Conservation (phyloP, 441 rosid genomes). For the Adansonia grandidieri region DNA sequence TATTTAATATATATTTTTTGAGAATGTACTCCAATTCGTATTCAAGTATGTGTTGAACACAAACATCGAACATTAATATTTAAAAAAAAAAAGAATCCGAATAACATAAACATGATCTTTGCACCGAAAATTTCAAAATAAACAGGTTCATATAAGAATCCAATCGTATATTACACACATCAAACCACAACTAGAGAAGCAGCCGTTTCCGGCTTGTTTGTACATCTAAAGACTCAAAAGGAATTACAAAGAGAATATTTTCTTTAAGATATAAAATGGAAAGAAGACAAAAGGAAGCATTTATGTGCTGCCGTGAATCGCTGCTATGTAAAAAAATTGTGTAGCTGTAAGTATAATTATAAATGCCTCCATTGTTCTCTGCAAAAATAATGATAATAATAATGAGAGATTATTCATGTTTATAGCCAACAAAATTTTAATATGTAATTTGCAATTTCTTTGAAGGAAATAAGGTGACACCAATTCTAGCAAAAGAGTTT, state of each 20-base stretch:
- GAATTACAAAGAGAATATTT: background rate
- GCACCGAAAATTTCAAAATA: too few relatives aligned
- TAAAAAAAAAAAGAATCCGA: too few relatives aligned
- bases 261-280: too few relatives aligned
- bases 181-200: constrained; percentile 18
- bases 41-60: too few relatives aligned
- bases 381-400: constrained; percentile 28
- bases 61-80: too few relatives aligned
- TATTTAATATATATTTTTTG: too few relatives aligned
- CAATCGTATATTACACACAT: constrained; percentile 11
- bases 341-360: constrained; percentile 80
- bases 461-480: too few relatives aligned
- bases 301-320: constrained; percentile 52
- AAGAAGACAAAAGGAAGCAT: background rate
- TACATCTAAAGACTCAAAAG: background rate
- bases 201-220: background rate
- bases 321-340: constrained; percentile 77
- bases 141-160: constrained; percentile 24
- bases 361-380: constrained; percentile 98
- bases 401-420: too few relatives aligned
- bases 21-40: too few relatives aligned
- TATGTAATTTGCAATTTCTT: background rate
- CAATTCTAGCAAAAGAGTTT: too few relatives aligned
- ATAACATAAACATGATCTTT: too few relatives aligned
- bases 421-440: too few relatives aligned